Evolutionary conservation across 1,284 basidiomycete genomes (phyloP), one percentile per base, ranked within the genome.

Genomic region (Ceratorhiza oryzae-sativae): DNA sequence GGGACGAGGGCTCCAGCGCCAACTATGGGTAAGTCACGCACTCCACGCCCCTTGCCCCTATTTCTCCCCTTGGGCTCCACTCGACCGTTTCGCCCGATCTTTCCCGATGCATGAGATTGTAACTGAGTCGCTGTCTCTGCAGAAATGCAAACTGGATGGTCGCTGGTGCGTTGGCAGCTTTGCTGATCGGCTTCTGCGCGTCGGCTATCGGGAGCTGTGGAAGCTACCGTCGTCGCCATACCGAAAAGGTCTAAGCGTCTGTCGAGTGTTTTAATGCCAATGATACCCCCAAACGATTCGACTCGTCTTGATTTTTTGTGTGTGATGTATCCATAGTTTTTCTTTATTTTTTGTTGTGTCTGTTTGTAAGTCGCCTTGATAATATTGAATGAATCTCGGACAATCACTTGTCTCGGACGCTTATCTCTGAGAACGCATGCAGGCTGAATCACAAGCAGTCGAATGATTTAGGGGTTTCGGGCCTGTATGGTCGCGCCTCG

Each of bases 61-160:
- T 2, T 53, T 53, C 49, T 25, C 49, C 49, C 30, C 13, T 20
- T 30, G 36, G 8, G 49, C 49, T 30, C 49, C 49, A 53, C 49
- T 30, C 36, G 36, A 13, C 13, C 36, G n/a, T 39, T 49, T 9
- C 23, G 12, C 49, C 49, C 49, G 49, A 53, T 53, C 49, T 20
- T 53, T 27, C 23, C 36, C 36, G 48, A 30, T 9, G 12, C 0
- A 13, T 3, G 8, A 20, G 45, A 32, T 59, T 48, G 56, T 3
- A 72, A 18, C 18, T 46, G 34, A 34, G 46, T 1, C 10, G 3
- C 27, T 41, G 32, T 51, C 18, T 41, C 55, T 41, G 32, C 15
- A 67, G 63, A n/a, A 90, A 90, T 76, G 90, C 88, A n/a, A 86
- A 86, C 76, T 92, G 89, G 92, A 77, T 94, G 72, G 90, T 89